Conservation (phyloP, 495 filamentous ascomycete genomes). For the Penicillium malachiteum region DNA sequence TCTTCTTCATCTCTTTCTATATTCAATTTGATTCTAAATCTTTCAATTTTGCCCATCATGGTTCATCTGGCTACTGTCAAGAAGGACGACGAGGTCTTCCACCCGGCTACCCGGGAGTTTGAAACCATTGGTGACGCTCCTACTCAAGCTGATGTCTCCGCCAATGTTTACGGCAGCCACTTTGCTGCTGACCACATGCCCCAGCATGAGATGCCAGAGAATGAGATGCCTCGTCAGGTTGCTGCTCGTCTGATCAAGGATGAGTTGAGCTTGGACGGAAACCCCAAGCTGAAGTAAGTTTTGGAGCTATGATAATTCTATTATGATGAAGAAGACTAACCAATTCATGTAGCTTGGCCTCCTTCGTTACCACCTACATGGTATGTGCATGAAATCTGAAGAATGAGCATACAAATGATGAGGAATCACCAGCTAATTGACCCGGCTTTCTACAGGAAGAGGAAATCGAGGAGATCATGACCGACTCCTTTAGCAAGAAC, state of each 20-base stretch:
- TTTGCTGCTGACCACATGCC: slow-evolving; percentile 79
- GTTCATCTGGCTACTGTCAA: slow-evolving; percentile 40
- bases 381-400: slow-evolving; percentile 5
- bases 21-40: neutral
- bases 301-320: slow-evolving; percentile 56
- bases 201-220: slow-evolving; percentile 82
- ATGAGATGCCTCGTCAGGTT: slow-evolving; percentile 84
- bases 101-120: slow-evolving; percentile 21
- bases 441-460: slow-evolving; percentile 57
- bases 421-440: neutral
- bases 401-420: neutral
- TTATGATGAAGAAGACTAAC: neutral
- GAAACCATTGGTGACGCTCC: slow-evolving; percentile 34
- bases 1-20: neutral
- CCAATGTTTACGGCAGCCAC: slow-evolving; percentile 79
- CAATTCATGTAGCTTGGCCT: slow-evolving; percentile 20
- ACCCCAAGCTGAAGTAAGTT: slow-evolving; percentile 77
- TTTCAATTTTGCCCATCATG: slow-evolving; percentile 22
- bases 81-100: slow-evolving; percentile 29
- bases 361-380: slow-evolving; percentile 32
- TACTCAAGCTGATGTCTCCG: slow-evolving; percentile 59
- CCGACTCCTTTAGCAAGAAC: slow-evolving; percentile 84
- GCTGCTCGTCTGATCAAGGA: slow-evolving; percentile 96
- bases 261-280: slow-evolving; percentile 85
- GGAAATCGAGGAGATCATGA: slow-evolving; percentile 88